Percentiles rank a stretch among this genome's conserved stretches.
Evolutionary conservation across 1,139 yeast species (phyloP).

Genomic region (Meyerozyma carpophila): DNA sequence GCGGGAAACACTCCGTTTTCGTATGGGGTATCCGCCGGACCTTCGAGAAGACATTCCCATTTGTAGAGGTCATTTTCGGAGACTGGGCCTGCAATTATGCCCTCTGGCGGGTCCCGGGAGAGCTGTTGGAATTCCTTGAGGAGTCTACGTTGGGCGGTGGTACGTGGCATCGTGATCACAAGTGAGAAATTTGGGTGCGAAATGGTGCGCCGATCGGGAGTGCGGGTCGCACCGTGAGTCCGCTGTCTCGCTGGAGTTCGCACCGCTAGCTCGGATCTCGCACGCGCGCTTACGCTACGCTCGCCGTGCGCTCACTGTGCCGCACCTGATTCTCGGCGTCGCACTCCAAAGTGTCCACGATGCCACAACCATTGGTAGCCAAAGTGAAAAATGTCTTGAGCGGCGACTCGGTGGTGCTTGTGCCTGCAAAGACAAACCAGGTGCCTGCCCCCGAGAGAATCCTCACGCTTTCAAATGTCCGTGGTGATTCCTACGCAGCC

Average conservation of each 20-base stretch:
- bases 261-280: background rate
- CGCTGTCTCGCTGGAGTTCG: background rate
- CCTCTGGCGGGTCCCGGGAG: conserved; percentile 84
- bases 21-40: conserved; percentile 90
- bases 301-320: too few relatives aligned
- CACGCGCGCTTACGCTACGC: too few relatives aligned
- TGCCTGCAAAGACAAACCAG: conserved; percentile 44
- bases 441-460: conserved; percentile 54
- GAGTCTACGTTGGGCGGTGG: conserved; percentile 81
- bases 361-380: conserved; percentile 30
- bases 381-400: conserved; percentile 67
- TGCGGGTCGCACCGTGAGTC: background rate
- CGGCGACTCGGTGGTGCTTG: conserved; percentile 68
- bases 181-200: background rate
- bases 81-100: conserved; percentile 89
- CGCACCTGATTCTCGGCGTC: background rate
- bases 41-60: conserved; percentile 91
- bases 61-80: conserved; percentile 73
- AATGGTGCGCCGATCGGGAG: background rate
- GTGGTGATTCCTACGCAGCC: conserved; percentile 50
- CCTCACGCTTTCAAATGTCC: conserved; percentile 59
- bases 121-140: conserved; percentile 87
- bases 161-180: conserved; percentile 21
- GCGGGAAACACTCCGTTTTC: conserved; percentile 95
- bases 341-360: background rate